Base-by-base conservation (phyloP, 1,284 basidiomycete species). In the Coriolopsis trogii region DNA sequence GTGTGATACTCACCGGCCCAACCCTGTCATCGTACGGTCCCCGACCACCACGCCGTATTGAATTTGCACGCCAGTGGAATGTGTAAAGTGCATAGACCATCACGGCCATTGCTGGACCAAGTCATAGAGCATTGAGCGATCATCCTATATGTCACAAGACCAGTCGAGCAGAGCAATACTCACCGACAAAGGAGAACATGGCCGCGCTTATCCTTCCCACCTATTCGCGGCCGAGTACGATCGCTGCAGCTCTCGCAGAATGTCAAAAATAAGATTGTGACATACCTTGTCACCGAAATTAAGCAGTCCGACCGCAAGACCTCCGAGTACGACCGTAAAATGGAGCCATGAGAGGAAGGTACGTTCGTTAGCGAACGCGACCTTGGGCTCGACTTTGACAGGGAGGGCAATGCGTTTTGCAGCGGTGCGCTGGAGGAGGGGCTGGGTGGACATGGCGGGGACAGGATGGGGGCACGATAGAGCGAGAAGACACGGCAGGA, bases 21-120 rank as follows among this genome's bases (percentile, higher is more conserved):
- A 98, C 72, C 51, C 97, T 84, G 75, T 99, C 96, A 66, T 99
- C 97, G 72, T 99, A 99, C 2, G 96, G 95, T 20, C 95, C 96
- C 46, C 91, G 85, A 12, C 95, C 93, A 40, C 95, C 90, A 51
- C 86, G 82, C 44, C 95, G 85, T 67, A 99, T 99, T 20, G 95
- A 93, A 25, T 85, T 81, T 13, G 96, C 97, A 63, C 96, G 87
- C 92, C 95, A 95, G 71, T 98, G 95, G 70, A 95, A 98, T 37
- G 94, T 94, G 61, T 91, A 89, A 16, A 99, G 75, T 1, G 97
- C 96, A 70, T 98, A 98, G 26, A 94, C 70, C 96, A 98, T 98
- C 60, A 98, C 94, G 12, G 85, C 91, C 85, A 98, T 93, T 34
- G 96, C 95, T 96, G 23, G 1, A 18, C 7, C n/a, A 10, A 7